Conservation (phyloP, 2,329 filamentous ascomycete species). For the Xylaria sp. region DNA sequence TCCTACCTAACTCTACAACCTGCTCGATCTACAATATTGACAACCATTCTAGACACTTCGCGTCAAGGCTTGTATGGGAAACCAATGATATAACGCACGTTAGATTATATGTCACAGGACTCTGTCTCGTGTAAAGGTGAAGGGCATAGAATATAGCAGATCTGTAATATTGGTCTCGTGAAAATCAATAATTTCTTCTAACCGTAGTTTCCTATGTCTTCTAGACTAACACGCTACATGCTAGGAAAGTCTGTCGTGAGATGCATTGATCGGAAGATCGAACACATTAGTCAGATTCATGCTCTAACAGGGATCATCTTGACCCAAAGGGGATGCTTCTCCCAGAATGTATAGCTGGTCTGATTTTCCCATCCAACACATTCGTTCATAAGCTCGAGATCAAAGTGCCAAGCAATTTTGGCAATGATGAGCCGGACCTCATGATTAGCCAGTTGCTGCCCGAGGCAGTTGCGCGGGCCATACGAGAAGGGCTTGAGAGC, state of each 20-base stretch:
- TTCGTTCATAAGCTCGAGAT: conserved; percentile 2
- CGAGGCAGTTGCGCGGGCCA: conserved; percentile 20
- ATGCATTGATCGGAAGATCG: not conserved
- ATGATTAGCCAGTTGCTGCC: conserved; percentile 4
- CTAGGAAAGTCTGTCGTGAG: not conserved
- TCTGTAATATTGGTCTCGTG: not conserved
- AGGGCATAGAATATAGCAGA: not conserved
- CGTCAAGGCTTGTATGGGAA: no score
- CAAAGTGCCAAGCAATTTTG: conserved; percentile 12
- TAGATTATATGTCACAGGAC: not conserved
- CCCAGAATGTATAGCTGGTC: not conserved
- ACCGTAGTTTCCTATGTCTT: not conserved
- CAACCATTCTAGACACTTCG: no score
- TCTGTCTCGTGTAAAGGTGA: not conserved
- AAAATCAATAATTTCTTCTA: not conserved
- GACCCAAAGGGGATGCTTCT: not conserved
- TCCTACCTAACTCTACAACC: no score
- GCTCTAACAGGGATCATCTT: not conserved
- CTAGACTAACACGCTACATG: not conserved
- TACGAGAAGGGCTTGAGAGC: conserved; percentile 1
- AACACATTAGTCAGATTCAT: not conserved
- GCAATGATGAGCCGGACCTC: conserved; percentile 16
- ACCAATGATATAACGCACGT: no score
- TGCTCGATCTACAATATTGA: no score
- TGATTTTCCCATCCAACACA: not conserved